Evolutionary conservation across 1,284 basidiomycete species (phyloP).

Genomic region (Xanthoconium separans): DNA sequence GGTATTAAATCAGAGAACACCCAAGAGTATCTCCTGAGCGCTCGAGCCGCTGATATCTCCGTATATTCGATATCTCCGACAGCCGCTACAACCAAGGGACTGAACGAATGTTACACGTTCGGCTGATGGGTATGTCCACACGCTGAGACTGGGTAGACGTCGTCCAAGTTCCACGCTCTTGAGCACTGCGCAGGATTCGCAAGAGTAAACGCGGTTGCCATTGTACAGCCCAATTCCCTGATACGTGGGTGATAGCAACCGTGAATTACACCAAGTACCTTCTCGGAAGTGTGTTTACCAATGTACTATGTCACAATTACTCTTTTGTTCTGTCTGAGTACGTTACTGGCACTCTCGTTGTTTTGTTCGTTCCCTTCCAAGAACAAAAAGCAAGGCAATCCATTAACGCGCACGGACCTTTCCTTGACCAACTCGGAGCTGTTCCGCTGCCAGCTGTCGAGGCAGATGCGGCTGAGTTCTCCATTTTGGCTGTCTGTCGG

Average conservation of each 20-base stretch:
- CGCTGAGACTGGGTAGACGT: too few relatives aligned
- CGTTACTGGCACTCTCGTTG: neutral
- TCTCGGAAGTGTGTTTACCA: neutral
- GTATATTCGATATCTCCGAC: neutral
- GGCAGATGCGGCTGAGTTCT: conserved; percentile 15
- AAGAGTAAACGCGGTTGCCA: neutral
- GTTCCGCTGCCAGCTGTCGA: conserved; percentile 16
- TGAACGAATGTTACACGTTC: neutral
- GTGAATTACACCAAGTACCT: neutral
- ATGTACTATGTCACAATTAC: neutral
- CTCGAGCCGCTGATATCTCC: neutral
- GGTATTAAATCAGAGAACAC: neutral
- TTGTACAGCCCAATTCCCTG: neutral
- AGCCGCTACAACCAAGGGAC: neutral
- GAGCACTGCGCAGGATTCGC: too few relatives aligned
- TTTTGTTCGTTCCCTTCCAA: neutral
- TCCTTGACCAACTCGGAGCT: conserved; percentile 10
- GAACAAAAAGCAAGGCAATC: conserved; percentile 12
- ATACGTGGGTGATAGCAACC: too few relatives aligned
- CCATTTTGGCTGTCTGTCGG: conserved; percentile 21
- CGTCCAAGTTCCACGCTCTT: too few relatives aligned
- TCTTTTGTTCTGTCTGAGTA: conserved; percentile 2
- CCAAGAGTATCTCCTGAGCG: neutral
- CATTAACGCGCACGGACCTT: conserved; percentile 2
- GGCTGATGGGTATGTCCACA: too few relatives aligned